These are phyloP conservation scores for Lunasporangiospora selenospora DNA, from an alignment of 192 early-diverging fungal genomes.

Conservation along the genomic window DNA sequence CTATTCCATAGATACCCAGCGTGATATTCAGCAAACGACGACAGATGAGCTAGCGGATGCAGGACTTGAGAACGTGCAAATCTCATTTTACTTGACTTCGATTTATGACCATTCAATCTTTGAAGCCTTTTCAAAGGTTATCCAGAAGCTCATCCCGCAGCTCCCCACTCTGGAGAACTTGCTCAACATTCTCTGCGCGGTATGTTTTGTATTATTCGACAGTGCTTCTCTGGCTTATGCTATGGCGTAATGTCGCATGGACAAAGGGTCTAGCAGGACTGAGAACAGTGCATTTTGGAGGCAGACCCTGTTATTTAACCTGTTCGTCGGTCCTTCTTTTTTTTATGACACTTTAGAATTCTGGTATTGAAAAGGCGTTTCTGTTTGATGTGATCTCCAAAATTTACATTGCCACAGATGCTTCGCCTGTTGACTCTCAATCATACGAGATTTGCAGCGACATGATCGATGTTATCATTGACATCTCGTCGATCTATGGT, in stretches of 20 bases:
- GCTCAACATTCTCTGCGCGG: conserved; percentile 92
- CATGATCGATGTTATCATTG: conserved; percentile 93
- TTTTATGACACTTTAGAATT: conserved; percentile 65
- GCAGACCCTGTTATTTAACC: background rate
- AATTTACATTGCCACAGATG: conserved; percentile 95
- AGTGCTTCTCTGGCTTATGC: too few species aligned
- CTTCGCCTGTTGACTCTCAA: conserved; percentile 87
- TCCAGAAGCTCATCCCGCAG: conserved; percentile 89
- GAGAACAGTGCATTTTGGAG: conserved; percentile 4
- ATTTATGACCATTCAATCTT: conserved; percentile 95
- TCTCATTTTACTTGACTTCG: conserved; percentile 88
- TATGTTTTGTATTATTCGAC: conserved; percentile 61
- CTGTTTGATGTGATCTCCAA: conserved; percentile 90
- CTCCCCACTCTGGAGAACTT: conserved; percentile 88
- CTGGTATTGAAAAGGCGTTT: conserved; percentile 96
- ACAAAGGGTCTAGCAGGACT: conserved; percentile 9
- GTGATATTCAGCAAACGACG: conserved; percentile 92
- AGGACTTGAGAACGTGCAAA: conserved; percentile 76
- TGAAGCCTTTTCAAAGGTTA: conserved; percentile 94
- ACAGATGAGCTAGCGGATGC: conserved; percentile 84
- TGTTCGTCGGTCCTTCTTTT: background rate
- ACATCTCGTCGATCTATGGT: conserved; percentile 82
- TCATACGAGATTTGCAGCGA: conserved; percentile 93
- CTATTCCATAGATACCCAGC: conserved; percentile 76
- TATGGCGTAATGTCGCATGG: too few species aligned